These are phyloP conservation scores for Harringtonia aguacate DNA, from an alignment of 2,329 filamentous ascomycete genomes.

Conservation along the genomic window DNA sequence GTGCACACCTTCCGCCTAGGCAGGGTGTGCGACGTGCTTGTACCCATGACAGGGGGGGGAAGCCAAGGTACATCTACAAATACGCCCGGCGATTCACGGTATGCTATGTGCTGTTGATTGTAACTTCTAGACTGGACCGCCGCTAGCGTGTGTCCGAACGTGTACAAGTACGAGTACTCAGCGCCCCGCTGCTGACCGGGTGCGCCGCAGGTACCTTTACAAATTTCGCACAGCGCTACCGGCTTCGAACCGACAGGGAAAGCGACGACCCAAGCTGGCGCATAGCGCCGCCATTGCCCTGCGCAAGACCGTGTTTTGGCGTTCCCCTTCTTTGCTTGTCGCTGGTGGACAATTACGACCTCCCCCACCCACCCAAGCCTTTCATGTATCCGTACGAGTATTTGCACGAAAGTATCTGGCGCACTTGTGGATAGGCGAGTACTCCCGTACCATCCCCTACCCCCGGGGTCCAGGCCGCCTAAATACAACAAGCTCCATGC, in stretches of 20 bases:
- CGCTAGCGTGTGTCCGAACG: no score
- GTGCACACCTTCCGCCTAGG: background rate
- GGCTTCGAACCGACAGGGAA: background rate
- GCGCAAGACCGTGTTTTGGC: slow-evolving; percentile 1
- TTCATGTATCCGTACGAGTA: no score
- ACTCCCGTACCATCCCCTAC: background rate
- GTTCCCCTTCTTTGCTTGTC: background rate
- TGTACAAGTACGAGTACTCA: no score
- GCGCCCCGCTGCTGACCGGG: no score
- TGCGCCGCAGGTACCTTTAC: background rate
- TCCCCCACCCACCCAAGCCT: background rate
- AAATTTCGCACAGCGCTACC: background rate
- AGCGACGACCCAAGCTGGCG: background rate
- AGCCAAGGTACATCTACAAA: background rate
- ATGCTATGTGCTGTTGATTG: background rate
- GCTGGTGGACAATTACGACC: background rate
- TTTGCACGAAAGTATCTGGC: no score
- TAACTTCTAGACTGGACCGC: no score
- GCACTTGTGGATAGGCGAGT: no score
- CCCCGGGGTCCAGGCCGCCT: slow-evolving; percentile 4
- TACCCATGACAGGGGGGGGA: background rate
- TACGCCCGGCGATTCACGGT: background rate
- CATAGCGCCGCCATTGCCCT: slow-evolving; percentile 1
- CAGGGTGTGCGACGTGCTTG: no score
- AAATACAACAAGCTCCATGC: slow-evolving; percentile 9